phyloP scores from a whole-genome alignment of 1,284 basidiomycete species.

The Melampsora americana region DNA sequence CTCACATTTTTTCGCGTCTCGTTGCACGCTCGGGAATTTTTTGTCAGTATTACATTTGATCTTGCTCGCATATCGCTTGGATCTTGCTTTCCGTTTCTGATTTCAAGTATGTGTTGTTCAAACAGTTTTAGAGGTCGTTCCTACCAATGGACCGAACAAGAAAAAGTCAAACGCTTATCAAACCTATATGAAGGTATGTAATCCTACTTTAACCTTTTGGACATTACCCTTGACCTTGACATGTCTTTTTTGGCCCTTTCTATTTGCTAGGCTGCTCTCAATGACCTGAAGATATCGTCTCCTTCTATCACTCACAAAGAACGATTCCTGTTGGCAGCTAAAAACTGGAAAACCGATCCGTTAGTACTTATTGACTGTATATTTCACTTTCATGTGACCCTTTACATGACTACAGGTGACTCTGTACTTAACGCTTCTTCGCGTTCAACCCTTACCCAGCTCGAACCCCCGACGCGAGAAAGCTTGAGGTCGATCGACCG shows the following conservation, averaged over 20 bases:
- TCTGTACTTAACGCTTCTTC: too few relatives aligned
- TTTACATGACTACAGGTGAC: too few relatives aligned
- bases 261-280: background rate
- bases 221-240: background rate
- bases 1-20: background rate
- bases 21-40: background rate
- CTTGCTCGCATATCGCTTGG: background rate
- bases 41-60: background rate
- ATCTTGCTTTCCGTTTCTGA: background rate
- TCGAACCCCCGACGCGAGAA: background rate
- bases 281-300: background rate
- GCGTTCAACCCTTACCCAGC: too few relatives aligned
- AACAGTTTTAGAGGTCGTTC: background rate
- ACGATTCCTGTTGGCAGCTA: background rate
- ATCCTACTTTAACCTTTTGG: background rate
- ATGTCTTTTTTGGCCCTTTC: background rate
- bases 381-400: too few relatives aligned
- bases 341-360: background rate
- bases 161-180: background rate
- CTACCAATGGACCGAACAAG: background rate
- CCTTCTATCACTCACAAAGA: slow-evolving; percentile 3
- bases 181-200: background rate
- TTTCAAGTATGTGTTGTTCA: background rate
- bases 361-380: too few relatives aligned
- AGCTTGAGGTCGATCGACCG: background rate